Base-by-base conservation (phyloP, 2,329 filamentous ascomycete genomes). In the Neospermospora avenae region DNA sequence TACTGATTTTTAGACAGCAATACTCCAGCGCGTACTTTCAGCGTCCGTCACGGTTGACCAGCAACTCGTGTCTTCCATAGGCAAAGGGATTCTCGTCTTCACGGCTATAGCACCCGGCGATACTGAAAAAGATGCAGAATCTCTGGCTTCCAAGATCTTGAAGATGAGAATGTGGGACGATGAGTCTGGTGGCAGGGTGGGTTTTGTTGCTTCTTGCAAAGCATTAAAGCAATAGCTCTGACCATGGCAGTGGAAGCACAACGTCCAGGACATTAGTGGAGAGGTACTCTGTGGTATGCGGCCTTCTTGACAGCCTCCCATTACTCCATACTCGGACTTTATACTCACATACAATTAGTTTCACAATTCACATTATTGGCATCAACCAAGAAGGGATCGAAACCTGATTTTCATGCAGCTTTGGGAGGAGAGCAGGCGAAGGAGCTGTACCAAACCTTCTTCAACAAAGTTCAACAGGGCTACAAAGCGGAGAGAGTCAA, bases 341-440 rank as follows among this genome's bases (percentile, higher is more conserved):
- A 44, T 48, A 34, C 42, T 46, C 49, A 61, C 64, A 13, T 25
- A 8, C 54, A 20, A 18, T 16, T 71, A 96, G 93, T 99, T 48
- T 98, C 95, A 14, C 95, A 99, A 76, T 99, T 99, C 73, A 99
- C 95, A 2, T 83, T 99, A 10, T 82, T 96, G 53, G 96, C 92
- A 49, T 89, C 88, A 48, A 93, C 93, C n/a, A 96, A 93, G 72
- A 98, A 98, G 75, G 93, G 93, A 64, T 93, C 86, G 72, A 98
- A 96, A 74, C 96, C 95, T 35, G 90, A 96, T 73, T 99, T 99
- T 70, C 93, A 96, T 73, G 90, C 89, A 13, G 93, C 95, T 5
- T 87, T 93, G 63, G 84, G 84, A 51, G 87, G 88, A 3, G 85
- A 90, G 11, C 85, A 93, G 59, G 95, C 93, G 24, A 90, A 86